A percentile compares a stretch with the other conserved stretches of the same genome.
phyloP scores from a whole-genome alignment of 768 basidiomycete species.

The Tephrocybe rancida region DNA sequence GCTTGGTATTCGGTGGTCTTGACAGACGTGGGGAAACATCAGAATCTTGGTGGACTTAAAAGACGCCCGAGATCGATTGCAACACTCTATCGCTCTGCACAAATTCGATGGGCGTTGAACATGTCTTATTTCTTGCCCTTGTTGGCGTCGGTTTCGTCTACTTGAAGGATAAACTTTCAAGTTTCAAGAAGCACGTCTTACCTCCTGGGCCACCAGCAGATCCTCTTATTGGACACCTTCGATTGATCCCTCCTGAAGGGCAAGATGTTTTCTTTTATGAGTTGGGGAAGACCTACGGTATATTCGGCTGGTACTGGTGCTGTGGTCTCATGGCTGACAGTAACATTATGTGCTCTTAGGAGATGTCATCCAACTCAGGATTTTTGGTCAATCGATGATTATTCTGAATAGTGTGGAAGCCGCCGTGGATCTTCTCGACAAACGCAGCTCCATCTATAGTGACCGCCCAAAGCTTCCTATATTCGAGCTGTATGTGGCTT shows the following conservation, averaged over 20 bases:
- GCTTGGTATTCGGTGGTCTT: too few relatives aligned
- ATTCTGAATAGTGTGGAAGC: slow-evolving; percentile 26
- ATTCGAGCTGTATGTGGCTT: slow-evolving; percentile 18
- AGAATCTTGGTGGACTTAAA: too few relatives aligned
- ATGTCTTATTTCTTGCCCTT: not conserved
- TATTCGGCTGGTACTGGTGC: not conserved
- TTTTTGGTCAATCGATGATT: slow-evolving; percentile 28
- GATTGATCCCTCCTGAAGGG: slow-evolving; percentile 31
- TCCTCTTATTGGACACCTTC: slow-evolving; percentile 37
- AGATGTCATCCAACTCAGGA: slow-evolving; percentile 21
- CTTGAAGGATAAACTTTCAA: slow-evolving; percentile 3
- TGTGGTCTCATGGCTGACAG: not conserved
- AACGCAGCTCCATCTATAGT: slow-evolving; percentile 28
- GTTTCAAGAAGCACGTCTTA: not conserved
- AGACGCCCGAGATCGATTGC: too few relatives aligned
- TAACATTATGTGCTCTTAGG: slow-evolving; percentile 18
- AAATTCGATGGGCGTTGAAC: not conserved
- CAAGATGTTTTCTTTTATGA: slow-evolving; percentile 28
- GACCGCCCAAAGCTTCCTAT: slow-evolving; percentile 21
- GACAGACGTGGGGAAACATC: slow-evolving; percentile 1
- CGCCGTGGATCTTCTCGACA: slow-evolving; percentile 29
- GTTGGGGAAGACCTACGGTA: slow-evolving; percentile 36
- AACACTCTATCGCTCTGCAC: not conserved
- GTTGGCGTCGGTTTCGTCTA: not conserved
- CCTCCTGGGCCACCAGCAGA: slow-evolving; percentile 40